Conservation (phyloP, 805 yeast genomes). For the Debaryomyces hansenii region DNA sequence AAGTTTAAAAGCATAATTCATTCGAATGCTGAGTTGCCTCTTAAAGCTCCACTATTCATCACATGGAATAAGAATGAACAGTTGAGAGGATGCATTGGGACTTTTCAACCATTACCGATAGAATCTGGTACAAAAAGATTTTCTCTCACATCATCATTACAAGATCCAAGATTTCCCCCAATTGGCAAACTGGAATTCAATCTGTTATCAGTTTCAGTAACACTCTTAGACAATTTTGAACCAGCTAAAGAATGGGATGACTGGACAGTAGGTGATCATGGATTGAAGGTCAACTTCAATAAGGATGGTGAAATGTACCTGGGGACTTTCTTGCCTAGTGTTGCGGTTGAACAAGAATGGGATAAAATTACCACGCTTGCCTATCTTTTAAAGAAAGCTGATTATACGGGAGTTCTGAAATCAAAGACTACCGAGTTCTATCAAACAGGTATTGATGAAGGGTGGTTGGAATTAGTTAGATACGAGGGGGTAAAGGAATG, state of each 20-base stretch:
- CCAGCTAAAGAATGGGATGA: slow-evolving; percentile 52
- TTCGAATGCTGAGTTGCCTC: slow-evolving; percentile 13
- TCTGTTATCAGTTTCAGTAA: slow-evolving; percentile 56
- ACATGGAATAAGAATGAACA: slow-evolving; percentile 70
- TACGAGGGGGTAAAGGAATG: slow-evolving; percentile 37
- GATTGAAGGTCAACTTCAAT: slow-evolving; percentile 61
- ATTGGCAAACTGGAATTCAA: slow-evolving; percentile 54
- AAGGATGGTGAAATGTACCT: slow-evolving; percentile 42
- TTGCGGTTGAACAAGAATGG: slow-evolving; percentile 88
- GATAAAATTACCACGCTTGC: slow-evolving; percentile 66
- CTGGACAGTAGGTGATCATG: slow-evolving; percentile 85
- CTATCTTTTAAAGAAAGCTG: slow-evolving; percentile 75
- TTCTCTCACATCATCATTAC: slow-evolving; percentile 62
- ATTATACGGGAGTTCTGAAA: slow-evolving; percentile 24
- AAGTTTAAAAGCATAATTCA: slow-evolving; percentile 9
- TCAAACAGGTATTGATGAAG: slow-evolving; percentile 26
- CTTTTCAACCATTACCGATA: slow-evolving; percentile 59
- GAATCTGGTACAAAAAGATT: slow-evolving; percentile 62
- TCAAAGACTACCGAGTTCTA: slow-evolving; percentile 23
- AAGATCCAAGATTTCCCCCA: slow-evolving; percentile 78
- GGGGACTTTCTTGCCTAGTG: slow-evolving; percentile 90
- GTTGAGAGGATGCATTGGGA: slow-evolving; percentile 92
- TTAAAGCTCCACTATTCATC: slow-evolving; percentile 67
- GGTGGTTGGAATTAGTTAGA: slow-evolving; percentile 32
- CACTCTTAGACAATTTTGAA: slow-evolving; percentile 62